phyloP scores from a whole-genome alignment of 176 grass and related monocot species.

The Chloris gayana region DNA sequence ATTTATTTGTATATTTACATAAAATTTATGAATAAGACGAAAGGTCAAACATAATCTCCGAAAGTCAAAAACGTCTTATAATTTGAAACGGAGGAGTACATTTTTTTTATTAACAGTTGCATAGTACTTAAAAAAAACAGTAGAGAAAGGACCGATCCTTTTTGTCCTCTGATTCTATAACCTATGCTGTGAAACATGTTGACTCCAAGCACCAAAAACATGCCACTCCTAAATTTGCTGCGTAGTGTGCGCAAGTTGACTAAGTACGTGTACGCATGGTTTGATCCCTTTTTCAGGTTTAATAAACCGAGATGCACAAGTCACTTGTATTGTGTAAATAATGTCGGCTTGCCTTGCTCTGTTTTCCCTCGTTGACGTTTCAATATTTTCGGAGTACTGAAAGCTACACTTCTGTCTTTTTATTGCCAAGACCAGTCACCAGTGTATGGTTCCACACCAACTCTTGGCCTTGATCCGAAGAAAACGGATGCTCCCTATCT shows the following conservation, averaged over 20 bases:
- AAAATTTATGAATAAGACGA: too few relatives aligned
- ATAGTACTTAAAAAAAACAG: not conserved
- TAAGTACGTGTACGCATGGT: not conserved
- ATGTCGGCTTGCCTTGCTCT: not conserved
- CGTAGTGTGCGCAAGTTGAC: conserved; percentile 23
- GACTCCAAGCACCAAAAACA: conserved; percentile 32
- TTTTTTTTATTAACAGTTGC: not conserved
- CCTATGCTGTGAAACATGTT: not conserved
- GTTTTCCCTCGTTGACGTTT: not conserved
- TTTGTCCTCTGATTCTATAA: not conserved
- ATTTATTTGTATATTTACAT: too few relatives aligned
- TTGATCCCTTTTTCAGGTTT: conserved; percentile 13
- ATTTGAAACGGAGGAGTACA: too few relatives aligned
- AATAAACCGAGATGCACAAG: conserved; percentile 7
- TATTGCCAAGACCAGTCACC: conserved; percentile 4
- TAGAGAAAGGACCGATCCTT: not conserved
- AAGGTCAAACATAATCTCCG: too few relatives aligned
- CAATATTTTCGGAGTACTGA: conserved; percentile 11
- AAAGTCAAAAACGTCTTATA: too few relatives aligned
- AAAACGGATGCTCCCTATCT: conserved; percentile 6
- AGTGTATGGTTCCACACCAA: conserved; percentile 24
- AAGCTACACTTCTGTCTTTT: conserved; percentile 37
- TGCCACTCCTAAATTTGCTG: conserved; percentile 23
- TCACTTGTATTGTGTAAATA: conserved; percentile 11
- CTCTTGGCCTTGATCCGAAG: conserved; percentile 19